Conservation (phyloP, 2,329 filamentous ascomycete genomes). For the Ambrosiella xylebori region DNA sequence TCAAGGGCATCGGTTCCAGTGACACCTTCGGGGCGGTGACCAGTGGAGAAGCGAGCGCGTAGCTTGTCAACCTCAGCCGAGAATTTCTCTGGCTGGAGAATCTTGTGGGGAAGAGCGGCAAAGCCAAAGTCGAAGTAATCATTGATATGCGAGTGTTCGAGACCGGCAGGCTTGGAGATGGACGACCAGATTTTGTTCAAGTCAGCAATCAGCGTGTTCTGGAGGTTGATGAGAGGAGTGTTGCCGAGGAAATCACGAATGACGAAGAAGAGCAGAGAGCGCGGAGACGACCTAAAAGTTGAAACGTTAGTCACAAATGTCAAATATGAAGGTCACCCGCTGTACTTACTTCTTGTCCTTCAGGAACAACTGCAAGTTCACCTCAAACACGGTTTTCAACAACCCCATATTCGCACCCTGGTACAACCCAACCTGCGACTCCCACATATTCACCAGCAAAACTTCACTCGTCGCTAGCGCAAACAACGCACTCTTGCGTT, state of each 20-base stretch:
- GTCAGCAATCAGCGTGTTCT: conserved; percentile 79
- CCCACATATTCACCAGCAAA: conserved; percentile 97
- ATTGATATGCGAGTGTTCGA: conserved; percentile 78
- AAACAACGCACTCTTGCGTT: conserved; percentile 94
- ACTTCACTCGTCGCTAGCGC: conserved; percentile 95
- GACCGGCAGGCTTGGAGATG: conserved; percentile 74
- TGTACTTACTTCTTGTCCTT: conserved; percentile 65
- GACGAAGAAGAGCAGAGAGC: conserved; percentile 93
- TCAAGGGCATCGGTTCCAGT: conserved; percentile 48
- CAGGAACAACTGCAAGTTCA: conserved; percentile 90
- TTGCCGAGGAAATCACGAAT: conserved; percentile 92
- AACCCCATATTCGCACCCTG: conserved; percentile 98
- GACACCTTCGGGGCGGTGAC: conserved; percentile 52
- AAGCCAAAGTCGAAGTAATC: conserved; percentile 99
- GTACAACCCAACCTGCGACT: conserved; percentile 94
- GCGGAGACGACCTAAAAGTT: conserved; percentile 43
- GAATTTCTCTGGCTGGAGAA: conserved; percentile 86
- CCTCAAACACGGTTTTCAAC: conserved; percentile 96
- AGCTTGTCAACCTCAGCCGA: conserved; percentile 62
- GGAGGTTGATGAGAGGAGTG: conserved; percentile 77
- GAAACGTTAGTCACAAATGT: not conserved
- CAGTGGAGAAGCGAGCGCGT: conserved; percentile 64
- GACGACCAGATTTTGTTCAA: conserved; percentile 82
- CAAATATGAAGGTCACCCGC: conserved; percentile 20
- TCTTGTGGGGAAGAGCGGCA: conserved; percentile 88